Conservation (phyloP, 805 yeast genomes). For the Barnettozyma salicaria region DNA sequence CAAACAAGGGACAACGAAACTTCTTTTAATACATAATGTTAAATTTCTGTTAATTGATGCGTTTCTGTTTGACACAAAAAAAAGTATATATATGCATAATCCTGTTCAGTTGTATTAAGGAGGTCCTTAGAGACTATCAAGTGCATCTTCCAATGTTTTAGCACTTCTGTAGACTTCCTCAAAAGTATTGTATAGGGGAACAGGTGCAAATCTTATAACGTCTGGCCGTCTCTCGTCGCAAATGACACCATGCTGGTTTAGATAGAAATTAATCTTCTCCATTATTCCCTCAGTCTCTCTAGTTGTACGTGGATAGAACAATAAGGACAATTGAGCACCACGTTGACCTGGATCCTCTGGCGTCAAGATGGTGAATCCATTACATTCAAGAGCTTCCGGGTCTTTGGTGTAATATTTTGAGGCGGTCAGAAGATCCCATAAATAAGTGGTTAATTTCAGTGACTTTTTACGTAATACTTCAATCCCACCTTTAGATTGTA, state of each 20-base stretch:
- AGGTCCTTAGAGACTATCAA: conserved; percentile 4
- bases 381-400: conserved; percentile 1
- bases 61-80: too few relatives aligned
- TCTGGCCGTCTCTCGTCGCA: conserved; percentile 88
- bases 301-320: conserved; percentile 48
- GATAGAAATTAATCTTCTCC: conserved; percentile 48
- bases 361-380: conserved; percentile 60
- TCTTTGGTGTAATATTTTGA: conserved; percentile 42
- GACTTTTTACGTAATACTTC: conserved; percentile 49
- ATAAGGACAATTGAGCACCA: conserved; percentile 80
- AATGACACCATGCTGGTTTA: conserved; percentile 56
- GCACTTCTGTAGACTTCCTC: conserved; percentile 50
- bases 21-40: neutral
- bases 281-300: conserved; percentile 41
- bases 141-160: conserved; percentile 34
- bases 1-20: too few relatives aligned
- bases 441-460: conserved; percentile 47
- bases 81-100: neutral
- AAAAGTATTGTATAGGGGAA: conserved; percentile 76
- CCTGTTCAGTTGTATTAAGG: too few relatives aligned
- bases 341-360: conserved; percentile 52
- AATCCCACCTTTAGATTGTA: conserved; percentile 60
- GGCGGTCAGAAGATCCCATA: conserved; percentile 41
- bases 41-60: neutral
- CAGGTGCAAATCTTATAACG: conserved; percentile 87